Conservation (phyloP, 2,329 filamentous ascomycete species). For the Knoxdaviesia proteae region DNA sequence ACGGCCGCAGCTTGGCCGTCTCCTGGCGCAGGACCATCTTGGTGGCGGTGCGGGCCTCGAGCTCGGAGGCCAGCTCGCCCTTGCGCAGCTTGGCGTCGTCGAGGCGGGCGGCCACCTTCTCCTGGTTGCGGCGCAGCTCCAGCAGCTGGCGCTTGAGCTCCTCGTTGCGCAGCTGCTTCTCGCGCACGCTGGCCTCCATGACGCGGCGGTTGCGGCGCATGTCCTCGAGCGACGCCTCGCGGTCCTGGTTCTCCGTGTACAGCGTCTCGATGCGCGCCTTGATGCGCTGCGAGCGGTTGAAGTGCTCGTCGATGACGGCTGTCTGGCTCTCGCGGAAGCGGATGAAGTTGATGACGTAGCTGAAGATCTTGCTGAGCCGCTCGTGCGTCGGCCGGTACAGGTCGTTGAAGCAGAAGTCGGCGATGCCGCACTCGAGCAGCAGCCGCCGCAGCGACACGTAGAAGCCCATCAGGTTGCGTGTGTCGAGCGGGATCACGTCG, state of each 20-base stretch:
- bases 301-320: constrained; percentile 73
- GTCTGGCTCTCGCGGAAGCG: constrained; percentile 90
- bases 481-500: constrained; percentile 72
- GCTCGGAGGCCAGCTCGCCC: constrained; percentile 45
- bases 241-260: constrained; percentile 69
- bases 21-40: constrained; percentile 61
- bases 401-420: constrained; percentile 84
- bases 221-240: constrained; percentile 59
- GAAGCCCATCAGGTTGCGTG: constrained; percentile 88
- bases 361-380: constrained; percentile 84
- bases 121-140: constrained; percentile 63
- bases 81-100: constrained; percentile 72
- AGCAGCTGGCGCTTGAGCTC: constrained; percentile 66
- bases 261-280: constrained; percentile 76
- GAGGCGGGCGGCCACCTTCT: constrained; percentile 61
- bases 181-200: constrained; percentile 61
- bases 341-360: constrained; percentile 96
- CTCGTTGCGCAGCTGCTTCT: constrained; percentile 72
- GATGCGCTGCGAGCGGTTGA: constrained; percentile 72
- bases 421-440: constrained; percentile 72
- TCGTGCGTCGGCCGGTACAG: constrained; percentile 79
- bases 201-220: constrained; percentile 62
- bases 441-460: constrained; percentile 66
- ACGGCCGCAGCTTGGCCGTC: constrained; percentile 73
- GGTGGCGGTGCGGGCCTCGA: constrained; percentile 52